Evolutionary conservation across 257 asterid species (phyloP).

Genomic region (Solanum arcanum): DNA sequence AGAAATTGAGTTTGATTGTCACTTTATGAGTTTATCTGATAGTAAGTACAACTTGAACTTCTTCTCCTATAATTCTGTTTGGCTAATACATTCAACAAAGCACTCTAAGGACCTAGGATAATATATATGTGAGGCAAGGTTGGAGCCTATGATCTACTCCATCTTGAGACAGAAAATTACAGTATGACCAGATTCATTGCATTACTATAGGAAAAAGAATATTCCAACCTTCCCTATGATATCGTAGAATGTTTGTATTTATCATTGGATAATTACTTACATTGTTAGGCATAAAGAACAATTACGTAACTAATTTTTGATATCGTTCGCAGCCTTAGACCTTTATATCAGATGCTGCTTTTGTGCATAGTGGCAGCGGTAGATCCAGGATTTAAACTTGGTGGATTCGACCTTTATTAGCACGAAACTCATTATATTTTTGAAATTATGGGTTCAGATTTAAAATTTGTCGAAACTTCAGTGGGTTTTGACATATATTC

Average conservation of each 20-base stretch:
- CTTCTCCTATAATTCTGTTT: not conserved
- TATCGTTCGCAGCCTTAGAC: not conserved
- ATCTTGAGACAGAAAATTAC: not conserved
- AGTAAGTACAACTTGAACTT: not conserved
- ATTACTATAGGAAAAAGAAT: not conserved
- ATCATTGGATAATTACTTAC: not conserved
- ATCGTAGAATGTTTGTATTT: not conserved
- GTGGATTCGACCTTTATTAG: not conserved
- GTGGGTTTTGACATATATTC: not conserved
- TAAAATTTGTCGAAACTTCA: not conserved
- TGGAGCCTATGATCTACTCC: not conserved
- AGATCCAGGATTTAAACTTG: not conserved
- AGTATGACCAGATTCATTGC: not conserved
- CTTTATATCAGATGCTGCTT: not conserved
- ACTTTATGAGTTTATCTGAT: not conserved
- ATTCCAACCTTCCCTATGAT: not conserved
- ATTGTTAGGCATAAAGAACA: not conserved
- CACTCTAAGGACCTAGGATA: not conserved
- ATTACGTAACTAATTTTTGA: not conserved
- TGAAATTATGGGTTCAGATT: not conserved
- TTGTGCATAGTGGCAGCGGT: not conserved
- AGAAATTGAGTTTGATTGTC: not conserved
- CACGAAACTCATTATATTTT: not conserved
- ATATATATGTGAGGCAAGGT: not conserved
- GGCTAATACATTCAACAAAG: not conserved